Evolutionary conservation across 768 basidiomycete species (phyloP), one percentile per base, ranked within the genome.

Genomic region (Mycena vitilis): DNA sequence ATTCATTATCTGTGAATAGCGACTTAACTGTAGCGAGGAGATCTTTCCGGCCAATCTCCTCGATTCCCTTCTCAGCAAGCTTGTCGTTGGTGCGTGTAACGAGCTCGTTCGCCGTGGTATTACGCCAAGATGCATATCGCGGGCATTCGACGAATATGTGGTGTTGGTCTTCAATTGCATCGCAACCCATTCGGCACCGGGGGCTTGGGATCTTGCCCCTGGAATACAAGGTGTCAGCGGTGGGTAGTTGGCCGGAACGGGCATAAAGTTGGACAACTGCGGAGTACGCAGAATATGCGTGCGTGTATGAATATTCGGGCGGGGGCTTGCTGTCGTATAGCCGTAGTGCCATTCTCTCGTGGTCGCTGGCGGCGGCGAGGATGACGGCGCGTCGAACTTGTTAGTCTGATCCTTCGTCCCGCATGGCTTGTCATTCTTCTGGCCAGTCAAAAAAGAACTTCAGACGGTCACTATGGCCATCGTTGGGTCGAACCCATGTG

Each of bases 181-280:
- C 6, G 38, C 49, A 61, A 1, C 49, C 38, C 5, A 22, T 4
- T 4, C 60, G 48, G 49, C 60, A 60, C 1, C 6, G 16, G 13
- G 48, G 49, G 23, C n/a, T n/a, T 5, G 16, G 16, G 6, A 23
- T 15, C 7, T 62, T 52, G 0, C 34, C 23, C 16, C 60, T 23
- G 15, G 22, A 10, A 5, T 63, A 36, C 0, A 63, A 53, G 11
- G 56, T 11, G 10, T 63, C 60, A 1, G 71, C 71, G 1, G 73
- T 76, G 22, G 73, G 57, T 0, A 75, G 68, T 56, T 78, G 77
- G 1, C 70, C 63, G 2, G 77, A 73, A n/a, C 71, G 52, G 5
- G 71, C 62, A 40, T 74, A 76, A 0, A 75, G 60, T 30, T 75
- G 76, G 11, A 75, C 60, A 7, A 72, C 37, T 1, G 73, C 72